Base-by-base conservation (phyloP, 495 filamentous ascomycete genomes). In the Darksidea phi region DNA sequence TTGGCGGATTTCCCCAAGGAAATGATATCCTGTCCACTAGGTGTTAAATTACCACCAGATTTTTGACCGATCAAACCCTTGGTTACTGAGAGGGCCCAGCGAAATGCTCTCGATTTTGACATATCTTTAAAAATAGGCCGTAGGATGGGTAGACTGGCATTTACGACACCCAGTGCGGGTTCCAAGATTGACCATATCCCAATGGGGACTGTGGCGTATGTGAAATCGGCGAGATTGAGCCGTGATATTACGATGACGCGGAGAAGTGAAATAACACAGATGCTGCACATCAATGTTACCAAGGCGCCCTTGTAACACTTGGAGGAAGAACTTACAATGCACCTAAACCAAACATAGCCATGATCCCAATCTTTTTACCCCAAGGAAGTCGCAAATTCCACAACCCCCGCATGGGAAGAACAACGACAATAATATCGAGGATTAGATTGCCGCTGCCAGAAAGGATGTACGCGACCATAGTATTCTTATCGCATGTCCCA, bases 101-200 rank as follows among this genome's bases (percentile, higher is more conserved):
- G n/a, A n/a, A n/a, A n/a, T n/a, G n/a, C n/a, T n/a, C n/a, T n/a
- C n/a, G n/a, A n/a, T n/a, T n/a, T n/a, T n/a, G n/a, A n/a, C n/a
- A n/a, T n/a, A n/a, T n/a, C n/a, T n/a, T n/a, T n/a, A n/a, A n/a
- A n/a, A n/a, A n/a, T n/a, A n/a, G 48, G 48, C 28, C 48, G 48
- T 12, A 52, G 10, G 15, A 52, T 23, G 6, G 48, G 48, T 6
- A 52, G 17, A n/a, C 7, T n/a, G 48, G 23, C 48, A 23, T 52
- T 52, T 28, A 52, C 25, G 48, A 52, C 8, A 8, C 48, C 48
- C 11, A 52, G 48, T n/a, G 17, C 10, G 21, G 48, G 48, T 23
- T 52, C 48, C 12, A 52, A 10, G 23, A 52, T 28, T 13, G 48
- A 52, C 48, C 48, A 52, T 6, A 36, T 52, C 6, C 21, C 48